Evolutionary conservation across 2,329 filamentous ascomycete species (phyloP).

Genomic region (Xylaria hypoxylon): DNA sequence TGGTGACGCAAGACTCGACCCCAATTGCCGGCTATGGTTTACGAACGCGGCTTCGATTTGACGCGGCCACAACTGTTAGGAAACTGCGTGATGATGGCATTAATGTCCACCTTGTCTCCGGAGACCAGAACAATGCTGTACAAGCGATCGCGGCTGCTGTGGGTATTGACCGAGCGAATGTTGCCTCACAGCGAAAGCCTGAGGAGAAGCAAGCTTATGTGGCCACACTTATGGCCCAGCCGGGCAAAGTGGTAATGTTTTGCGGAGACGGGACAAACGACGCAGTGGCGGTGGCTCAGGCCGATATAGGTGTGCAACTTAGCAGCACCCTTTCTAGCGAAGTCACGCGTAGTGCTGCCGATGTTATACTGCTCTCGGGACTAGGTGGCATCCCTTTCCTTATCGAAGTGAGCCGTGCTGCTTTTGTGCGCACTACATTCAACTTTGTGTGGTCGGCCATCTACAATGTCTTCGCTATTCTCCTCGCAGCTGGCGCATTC

Average conservation of each 20-base stretch:
- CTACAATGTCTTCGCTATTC: conserved; percentile 77
- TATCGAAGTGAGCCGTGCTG: conserved; percentile 63
- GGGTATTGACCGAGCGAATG: conserved; percentile 53
- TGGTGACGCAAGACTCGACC: conserved; percentile 55
- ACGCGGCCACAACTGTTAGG: conserved; percentile 53
- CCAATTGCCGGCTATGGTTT: conserved; percentile 60
- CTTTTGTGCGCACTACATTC: conserved; percentile 66
- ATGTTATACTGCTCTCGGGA: conserved; percentile 73
- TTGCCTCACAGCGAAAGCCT: conserved; percentile 58
- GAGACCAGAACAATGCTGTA: conserved; percentile 66
- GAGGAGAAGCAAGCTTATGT: conserved; percentile 61
- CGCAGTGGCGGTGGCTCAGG: conserved; percentile 76
- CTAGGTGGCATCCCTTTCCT: conserved; percentile 68
- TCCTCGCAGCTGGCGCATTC: conserved; percentile 75
- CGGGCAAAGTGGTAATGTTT: conserved; percentile 67
- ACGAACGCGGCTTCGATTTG: conserved; percentile 59
- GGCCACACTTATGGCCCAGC: conserved; percentile 50
- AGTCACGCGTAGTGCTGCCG: conserved; percentile 73
- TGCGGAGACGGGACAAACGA: conserved; percentile 85
- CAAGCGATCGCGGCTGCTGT: conserved; percentile 55
- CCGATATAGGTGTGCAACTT: conserved; percentile 78
- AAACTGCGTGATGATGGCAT: conserved; percentile 55
- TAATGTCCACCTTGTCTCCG: conserved; percentile 62
- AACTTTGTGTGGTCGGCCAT: conserved; percentile 78
- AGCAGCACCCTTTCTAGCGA: conserved; percentile 64